These are phyloP conservation scores for Bretschneidera sinensis DNA, from an alignment of 345 rosid species.

Conservation along the genomic window DNA sequence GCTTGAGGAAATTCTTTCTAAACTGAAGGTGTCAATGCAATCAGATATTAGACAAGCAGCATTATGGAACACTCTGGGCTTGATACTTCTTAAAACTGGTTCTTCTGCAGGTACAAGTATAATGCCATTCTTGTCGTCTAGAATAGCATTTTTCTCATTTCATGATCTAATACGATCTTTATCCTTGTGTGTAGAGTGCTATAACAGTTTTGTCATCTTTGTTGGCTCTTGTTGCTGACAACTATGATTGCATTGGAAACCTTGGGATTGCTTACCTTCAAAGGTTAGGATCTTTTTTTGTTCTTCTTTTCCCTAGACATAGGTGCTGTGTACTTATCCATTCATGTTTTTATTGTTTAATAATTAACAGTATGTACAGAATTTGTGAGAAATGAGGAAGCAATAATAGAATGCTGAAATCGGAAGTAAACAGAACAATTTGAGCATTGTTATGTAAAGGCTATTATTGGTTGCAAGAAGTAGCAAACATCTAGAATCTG, in stretches of 20 bases:
- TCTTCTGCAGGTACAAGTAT: conserved; percentile 60
- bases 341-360: background rate
- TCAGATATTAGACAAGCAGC: conserved; percentile 69
- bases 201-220: conserved; percentile 66
- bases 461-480: background rate
- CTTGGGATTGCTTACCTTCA: conserved; percentile 89
- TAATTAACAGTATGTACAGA: background rate
- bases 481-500: background rate
- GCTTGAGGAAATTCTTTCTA: conserved; percentile 68
- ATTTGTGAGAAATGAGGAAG: background rate
- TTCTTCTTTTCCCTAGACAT: too few relatives aligned
- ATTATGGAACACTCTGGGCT: conserved; percentile 87
- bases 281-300: conserved; percentile 39
- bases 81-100: conserved; percentile 82
- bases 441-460: background rate
- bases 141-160: conserved; percentile 13
- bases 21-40: conserved; percentile 68
- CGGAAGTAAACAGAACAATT: background rate
- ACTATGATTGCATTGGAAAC: conserved; percentile 87
- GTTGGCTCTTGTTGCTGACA: conserved; percentile 57
- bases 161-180: conserved; percentile 15
- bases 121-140: conserved; percentile 11
- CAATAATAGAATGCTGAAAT: background rate
- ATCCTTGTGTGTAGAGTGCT: conserved; percentile 52
- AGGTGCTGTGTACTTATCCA: too few relatives aligned